Evolutionary conservation across 1,139 yeast species (phyloP).

Genomic region (Taphrina sp.): DNA sequence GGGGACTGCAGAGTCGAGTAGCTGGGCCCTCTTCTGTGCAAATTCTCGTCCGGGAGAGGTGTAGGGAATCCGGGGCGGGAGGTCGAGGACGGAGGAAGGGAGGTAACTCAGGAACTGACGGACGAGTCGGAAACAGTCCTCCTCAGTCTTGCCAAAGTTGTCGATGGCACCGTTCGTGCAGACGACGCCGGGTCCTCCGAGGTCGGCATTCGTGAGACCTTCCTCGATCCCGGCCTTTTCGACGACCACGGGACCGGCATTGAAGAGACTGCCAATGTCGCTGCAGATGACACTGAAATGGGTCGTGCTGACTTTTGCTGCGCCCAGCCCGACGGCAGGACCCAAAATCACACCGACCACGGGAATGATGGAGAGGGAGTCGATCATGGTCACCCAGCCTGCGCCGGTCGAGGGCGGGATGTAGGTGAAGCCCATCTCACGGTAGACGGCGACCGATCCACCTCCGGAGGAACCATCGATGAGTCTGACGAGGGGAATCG

Average conservation of each 20-base stretch:
- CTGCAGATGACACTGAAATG: constrained; percentile 26
- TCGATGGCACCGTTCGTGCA: constrained; percentile 31
- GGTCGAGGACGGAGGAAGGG: constrained; percentile 28
- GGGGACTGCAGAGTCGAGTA: constrained; percentile 24
- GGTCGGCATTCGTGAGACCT: constrained; percentile 27
- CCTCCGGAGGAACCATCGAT: constrained; percentile 29
- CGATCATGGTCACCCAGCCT: constrained; percentile 26
- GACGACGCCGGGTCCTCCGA: constrained; percentile 30
- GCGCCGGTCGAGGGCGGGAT: constrained; percentile 31
- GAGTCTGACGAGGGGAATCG: constrained; percentile 26
- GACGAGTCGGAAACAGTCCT: constrained; percentile 20
- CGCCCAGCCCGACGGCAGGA: constrained; percentile 30
- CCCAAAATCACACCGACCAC: constrained; percentile 29
- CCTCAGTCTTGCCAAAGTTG: constrained; percentile 18
- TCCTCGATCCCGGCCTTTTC: constrained; percentile 29
- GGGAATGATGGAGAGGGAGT: constrained; percentile 18
- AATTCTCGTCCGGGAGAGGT: constrained; percentile 4
- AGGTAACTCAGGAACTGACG: constrained; percentile 16
- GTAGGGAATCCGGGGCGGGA: constrained; percentile 14
- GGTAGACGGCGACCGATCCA: constrained; percentile 29
- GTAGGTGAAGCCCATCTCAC: constrained; percentile 27
- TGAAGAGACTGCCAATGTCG: constrained; percentile 22
- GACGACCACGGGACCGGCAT: constrained; percentile 31
- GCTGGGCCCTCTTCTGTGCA: neutral
- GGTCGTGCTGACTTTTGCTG: constrained; percentile 26